A percentile compares a stretch with the other conserved stretches of the same genome.
Evolutionary conservation across 441 rosid species (phyloP).

Genomic region (Arabidopsis hybrid): DNA sequence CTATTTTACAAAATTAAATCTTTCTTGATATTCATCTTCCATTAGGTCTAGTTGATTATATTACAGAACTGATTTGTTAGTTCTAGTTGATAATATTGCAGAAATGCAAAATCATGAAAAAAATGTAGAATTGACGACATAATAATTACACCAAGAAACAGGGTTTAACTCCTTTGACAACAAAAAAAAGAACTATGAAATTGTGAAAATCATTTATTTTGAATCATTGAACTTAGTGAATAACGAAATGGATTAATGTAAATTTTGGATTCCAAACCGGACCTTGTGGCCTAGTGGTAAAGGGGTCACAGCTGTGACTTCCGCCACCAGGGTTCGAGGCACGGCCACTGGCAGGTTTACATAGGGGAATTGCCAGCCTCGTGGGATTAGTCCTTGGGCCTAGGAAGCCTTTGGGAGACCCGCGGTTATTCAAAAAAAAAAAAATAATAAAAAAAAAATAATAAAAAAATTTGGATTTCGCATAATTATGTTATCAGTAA

Average conservation of each 20-base stretch:
- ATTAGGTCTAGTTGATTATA: slow-evolving; percentile 7
- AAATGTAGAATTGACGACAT: neutral
- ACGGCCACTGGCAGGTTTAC: too few relatives aligned
- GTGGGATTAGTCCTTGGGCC: too few relatives aligned
- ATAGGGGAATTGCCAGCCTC: too few relatives aligned
- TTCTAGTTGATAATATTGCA: slow-evolving; percentile 18
- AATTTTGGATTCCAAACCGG: neutral
- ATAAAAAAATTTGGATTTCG: too few relatives aligned
- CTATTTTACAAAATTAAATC: neutral
- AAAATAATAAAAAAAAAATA: too few relatives aligned
- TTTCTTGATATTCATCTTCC: neutral
- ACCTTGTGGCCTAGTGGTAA: too few relatives aligned
- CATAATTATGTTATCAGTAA: neutral
- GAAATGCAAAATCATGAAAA: slow-evolving; percentile 7
- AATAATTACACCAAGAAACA: neutral
- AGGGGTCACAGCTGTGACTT: too few relatives aligned
- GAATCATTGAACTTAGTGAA: neutral
- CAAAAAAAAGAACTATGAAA: neutral
- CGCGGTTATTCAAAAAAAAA: too few relatives aligned
- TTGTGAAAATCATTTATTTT: neutral
- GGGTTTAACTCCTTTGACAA: neutral
- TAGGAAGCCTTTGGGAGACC: too few relatives aligned
- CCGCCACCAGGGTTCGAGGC: too few relatives aligned
- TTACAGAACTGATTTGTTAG: slow-evolving; percentile 9
- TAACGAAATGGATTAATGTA: neutral